phyloP scores from a whole-genome alignment of 202 grass and related monocot genomes.

The Eragrostis tef region DNA sequence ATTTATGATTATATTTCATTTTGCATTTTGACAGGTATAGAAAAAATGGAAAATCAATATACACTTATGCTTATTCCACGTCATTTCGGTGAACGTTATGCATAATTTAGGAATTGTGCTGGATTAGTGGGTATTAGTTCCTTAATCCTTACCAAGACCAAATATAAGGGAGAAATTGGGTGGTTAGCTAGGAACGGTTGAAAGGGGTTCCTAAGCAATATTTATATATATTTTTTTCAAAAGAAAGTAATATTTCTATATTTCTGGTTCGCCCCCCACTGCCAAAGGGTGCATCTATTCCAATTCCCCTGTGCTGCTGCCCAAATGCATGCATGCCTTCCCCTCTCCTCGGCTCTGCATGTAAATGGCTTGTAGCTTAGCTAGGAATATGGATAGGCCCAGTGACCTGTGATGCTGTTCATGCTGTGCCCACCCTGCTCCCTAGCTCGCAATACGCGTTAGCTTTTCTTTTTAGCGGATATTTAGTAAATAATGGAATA shows the following conservation, averaged over 20 bases:
- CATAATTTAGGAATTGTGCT: slow-evolving; percentile 44
- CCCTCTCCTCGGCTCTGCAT: slow-evolving; percentile 18
- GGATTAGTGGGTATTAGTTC: slow-evolving; percentile 56
- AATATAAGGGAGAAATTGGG: slow-evolving; percentile 18
- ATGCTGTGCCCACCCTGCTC: slow-evolving; percentile 1
- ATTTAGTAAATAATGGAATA: neutral
- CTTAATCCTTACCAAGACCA: slow-evolving; percentile 48
- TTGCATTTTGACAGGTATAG: slow-evolving; percentile 17
- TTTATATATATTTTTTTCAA: slow-evolving; percentile 33
- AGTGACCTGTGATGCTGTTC: slow-evolving; percentile 19
- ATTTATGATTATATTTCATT: neutral
- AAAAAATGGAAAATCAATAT: slow-evolving; percentile 12
- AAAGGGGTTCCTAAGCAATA: slow-evolving; percentile 43
- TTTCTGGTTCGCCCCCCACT: slow-evolving; percentile 65
- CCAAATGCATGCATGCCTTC: slow-evolving; percentile 38
- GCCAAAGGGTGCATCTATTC: slow-evolving; percentile 74
- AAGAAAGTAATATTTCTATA: slow-evolving; percentile 35
- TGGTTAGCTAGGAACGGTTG: slow-evolving; percentile 39
- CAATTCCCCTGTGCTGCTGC: slow-evolving; percentile 34
- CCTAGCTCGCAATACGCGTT: neutral
- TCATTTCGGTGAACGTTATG: slow-evolving; percentile 44
- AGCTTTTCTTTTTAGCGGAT: neutral
- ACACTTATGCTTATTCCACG: slow-evolving; percentile 51
- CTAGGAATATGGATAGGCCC: slow-evolving; percentile 2
- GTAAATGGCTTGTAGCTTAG: slow-evolving; percentile 15